Conservation (phyloP, 257 asterid species). For the Agastache rugosa region DNA sequence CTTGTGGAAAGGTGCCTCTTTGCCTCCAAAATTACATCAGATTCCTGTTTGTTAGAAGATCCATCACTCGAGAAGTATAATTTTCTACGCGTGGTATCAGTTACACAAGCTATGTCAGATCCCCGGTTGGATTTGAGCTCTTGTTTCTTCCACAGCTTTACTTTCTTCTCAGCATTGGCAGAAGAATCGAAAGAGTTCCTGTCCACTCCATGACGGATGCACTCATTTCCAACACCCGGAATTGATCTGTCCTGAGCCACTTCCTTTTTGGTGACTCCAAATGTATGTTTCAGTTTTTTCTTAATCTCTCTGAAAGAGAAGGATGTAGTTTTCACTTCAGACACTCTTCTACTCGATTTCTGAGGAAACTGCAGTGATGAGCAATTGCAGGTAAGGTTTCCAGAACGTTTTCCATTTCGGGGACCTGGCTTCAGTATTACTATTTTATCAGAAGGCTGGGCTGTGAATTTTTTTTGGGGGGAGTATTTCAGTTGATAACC, state of each 20-base stretch:
- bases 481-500: constrained; percentile 34
- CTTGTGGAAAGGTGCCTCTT: constrained; percentile 78
- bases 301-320: constrained; percentile 66
- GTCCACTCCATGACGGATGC: constrained; percentile 34
- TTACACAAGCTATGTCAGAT: constrained; percentile 34
- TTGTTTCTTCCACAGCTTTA: constrained; percentile 29
- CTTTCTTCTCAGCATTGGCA: constrained; percentile 32
- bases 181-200: constrained; percentile 34
- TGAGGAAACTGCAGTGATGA: constrained; percentile 51
- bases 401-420: constrained; percentile 35
- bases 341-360: constrained; percentile 33
- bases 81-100: constrained; percentile 36
- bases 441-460: constrained; percentile 48
- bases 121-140: constrained; percentile 26
- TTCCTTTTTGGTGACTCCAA: constrained; percentile 51
- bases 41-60: constrained; percentile 42
- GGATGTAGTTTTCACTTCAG: constrained; percentile 40
- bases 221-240: constrained; percentile 15
- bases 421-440: constrained; percentile 64
- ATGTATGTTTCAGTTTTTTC: constrained; percentile 59
- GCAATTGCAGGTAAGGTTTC: constrained; percentile 51
- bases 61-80: constrained; percentile 42
- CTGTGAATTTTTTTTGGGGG: constrained; percentile 27
- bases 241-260: neutral
- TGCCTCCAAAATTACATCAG: constrained; percentile 73